Evolutionary conservation across 1,284 basidiomycete species (phyloP).

Genomic region (Xerocomus amazonicus): DNA sequence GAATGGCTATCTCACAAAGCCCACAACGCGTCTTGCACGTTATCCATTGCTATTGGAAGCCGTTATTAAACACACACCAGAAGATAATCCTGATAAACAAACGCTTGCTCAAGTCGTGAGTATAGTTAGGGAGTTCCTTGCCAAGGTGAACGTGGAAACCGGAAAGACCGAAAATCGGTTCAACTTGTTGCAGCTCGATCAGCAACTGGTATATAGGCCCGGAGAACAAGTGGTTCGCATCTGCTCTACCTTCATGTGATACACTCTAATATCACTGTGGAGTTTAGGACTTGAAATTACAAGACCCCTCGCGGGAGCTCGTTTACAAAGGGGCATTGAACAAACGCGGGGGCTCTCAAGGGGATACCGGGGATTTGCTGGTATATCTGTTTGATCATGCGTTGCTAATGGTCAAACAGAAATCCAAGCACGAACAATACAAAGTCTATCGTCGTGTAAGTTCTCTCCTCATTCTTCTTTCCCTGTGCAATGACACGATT

Average conservation of each 20-base stretch:
- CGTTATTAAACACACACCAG: slow-evolving; percentile 89
- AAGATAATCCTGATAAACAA: slow-evolving; percentile 86
- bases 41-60: slow-evolving; percentile 94
- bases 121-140: slow-evolving; percentile 81
- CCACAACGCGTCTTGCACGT: slow-evolving; percentile 93
- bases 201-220: slow-evolving; percentile 72
- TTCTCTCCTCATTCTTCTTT: slow-evolving; percentile 13
- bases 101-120: slow-evolving; percentile 77
- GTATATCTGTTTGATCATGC: slow-evolving; percentile 98
- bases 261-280: slow-evolving; percentile 3
- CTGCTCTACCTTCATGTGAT: neutral
- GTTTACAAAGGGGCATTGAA: slow-evolving; percentile 94
- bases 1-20: slow-evolving; percentile 98
- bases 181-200: slow-evolving; percentile 74
- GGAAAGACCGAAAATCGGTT: slow-evolving; percentile 58
- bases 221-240: slow-evolving; percentile 66
- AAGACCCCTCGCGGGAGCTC: slow-evolving; percentile 68
- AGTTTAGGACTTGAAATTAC: slow-evolving; percentile 76
- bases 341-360: slow-evolving; percentile 76
- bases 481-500: slow-evolving; percentile 3
- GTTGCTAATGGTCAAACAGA: slow-evolving; percentile 92
- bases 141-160: slow-evolving; percentile 81
- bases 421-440: slow-evolving; percentile 89
- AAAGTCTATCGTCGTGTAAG: slow-evolving; percentile 91
- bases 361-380: slow-evolving; percentile 84